Percentiles rank a stretch among this genome's conserved stretches.
Evolutionary conservation across 306 rosid genomes (phyloP).

Genomic region (Hippophae gyantsensis): DNA sequence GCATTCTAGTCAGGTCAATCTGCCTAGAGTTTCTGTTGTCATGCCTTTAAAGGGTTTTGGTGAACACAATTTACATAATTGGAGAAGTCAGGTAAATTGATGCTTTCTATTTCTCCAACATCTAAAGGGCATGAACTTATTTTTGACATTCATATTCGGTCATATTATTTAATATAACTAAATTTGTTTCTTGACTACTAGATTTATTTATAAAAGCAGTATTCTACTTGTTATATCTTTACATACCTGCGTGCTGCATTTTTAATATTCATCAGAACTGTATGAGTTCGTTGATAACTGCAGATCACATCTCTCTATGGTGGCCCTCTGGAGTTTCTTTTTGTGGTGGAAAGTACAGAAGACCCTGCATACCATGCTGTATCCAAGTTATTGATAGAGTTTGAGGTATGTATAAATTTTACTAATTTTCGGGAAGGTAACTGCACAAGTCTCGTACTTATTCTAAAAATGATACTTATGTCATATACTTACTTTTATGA

Average conservation of each 20-base stretch:
- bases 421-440: background rate
- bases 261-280: conserved; percentile 11
- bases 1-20: conserved; percentile 67
- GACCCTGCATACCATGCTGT: conserved; percentile 82
- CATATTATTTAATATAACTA: too few relatives aligned
- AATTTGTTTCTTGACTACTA: too few relatives aligned
- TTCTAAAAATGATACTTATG: too few relatives aligned
- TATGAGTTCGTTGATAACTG: conserved; percentile 15
- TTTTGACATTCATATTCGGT: too few relatives aligned
- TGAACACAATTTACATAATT: conserved; percentile 90
- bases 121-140: too few relatives aligned
- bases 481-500: too few relatives aligned
- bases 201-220: too few relatives aligned
- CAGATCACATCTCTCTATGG: conserved; percentile 98
- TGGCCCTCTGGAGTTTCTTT: conserved; percentile 83
- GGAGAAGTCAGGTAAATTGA: conserved; percentile 80
- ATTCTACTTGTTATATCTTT: background rate
- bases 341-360: conserved; percentile 76
- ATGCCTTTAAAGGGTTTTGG: conserved; percentile 99
- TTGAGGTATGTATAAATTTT: conserved; percentile 38
- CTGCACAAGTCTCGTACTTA: too few relatives aligned
- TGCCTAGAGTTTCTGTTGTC: conserved; percentile 69
- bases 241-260: background rate
- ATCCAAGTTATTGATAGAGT: conserved; percentile 51
- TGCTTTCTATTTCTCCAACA: background rate